Conservation (phyloP, 768 basidiomycete genomes). For the Lyophyllum semitale region DNA sequence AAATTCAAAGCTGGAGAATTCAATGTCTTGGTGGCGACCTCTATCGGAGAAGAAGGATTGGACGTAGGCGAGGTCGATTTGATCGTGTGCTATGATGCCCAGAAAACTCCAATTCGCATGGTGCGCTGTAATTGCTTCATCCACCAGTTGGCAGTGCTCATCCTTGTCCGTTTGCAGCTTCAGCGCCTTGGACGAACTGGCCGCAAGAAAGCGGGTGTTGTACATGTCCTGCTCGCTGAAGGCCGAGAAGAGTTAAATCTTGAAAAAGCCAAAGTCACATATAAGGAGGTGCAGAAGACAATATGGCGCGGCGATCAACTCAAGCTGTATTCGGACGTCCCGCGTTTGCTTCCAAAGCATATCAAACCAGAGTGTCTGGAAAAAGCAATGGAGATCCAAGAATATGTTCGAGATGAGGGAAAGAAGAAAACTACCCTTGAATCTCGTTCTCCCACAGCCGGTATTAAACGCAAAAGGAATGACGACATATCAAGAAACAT, state of each 20-base stretch:
- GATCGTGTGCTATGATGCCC: slow-evolving; percentile 95
- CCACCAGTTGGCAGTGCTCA: background rate
- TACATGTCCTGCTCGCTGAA: slow-evolving; percentile 92
- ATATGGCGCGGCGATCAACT: slow-evolving; percentile 86
- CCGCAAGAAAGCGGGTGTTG: slow-evolving; percentile 83
- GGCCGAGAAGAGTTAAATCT: slow-evolving; percentile 90
- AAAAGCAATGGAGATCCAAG: slow-evolving; percentile 80
- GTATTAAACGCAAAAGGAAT: slow-evolving; percentile 70
- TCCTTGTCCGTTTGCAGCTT: slow-evolving; percentile 50
- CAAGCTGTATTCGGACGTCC: slow-evolving; percentile 92
- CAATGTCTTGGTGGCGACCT: slow-evolving; percentile 94
- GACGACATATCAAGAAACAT: slow-evolving; percentile 71
- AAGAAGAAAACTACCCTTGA: slow-evolving; percentile 35
- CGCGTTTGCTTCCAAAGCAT: slow-evolving; percentile 79
- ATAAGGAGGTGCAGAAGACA: slow-evolving; percentile 85
- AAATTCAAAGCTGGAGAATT: slow-evolving; percentile 85
- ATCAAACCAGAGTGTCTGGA: slow-evolving; percentile 78
- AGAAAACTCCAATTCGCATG: slow-evolving; percentile 96
- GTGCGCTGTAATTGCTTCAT: slow-evolving; percentile 44
- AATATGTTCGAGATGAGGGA: slow-evolving; percentile 58
- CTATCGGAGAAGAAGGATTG: slow-evolving; percentile 96
- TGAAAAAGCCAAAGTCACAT: slow-evolving; percentile 82
- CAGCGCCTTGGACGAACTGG: slow-evolving; percentile 97
- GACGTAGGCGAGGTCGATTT: slow-evolving; percentile 98
- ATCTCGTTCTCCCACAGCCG: slow-evolving; percentile 28